Evolutionary conservation across 768 basidiomycete genomes (phyloP), one percentile per base, ranked within the genome.

Genomic region (Leccinum uliginosum): DNA sequence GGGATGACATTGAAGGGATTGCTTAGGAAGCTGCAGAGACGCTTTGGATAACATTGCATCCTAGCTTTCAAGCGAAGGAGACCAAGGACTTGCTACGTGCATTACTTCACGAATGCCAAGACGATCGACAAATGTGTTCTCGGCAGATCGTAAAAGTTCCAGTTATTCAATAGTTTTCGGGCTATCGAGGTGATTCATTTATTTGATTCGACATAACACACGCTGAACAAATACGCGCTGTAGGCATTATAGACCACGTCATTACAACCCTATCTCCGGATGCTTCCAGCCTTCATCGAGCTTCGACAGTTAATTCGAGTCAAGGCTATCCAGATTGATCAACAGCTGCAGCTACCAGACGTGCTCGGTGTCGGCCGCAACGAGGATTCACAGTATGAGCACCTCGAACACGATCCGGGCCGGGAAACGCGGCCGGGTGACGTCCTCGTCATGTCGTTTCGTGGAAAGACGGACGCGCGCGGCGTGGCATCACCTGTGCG

Each of bases 381-480:
- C 50, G n/a, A 48, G n/a, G 26, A 65, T 46, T 62, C 64, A 65
- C 21, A 59, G 17, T 10, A 62, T 2, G 12, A 61, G 21, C 24
- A 24, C 44, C 24, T 61, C 59, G 11, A 62, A 29, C 40, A 63
- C 50, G 51, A 55, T 65, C 1, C 59, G 61, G 10, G 9, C 43
- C 12, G 43, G 21, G 34, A 26, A 32, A 11, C 15, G 4, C 29
- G n/a, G 1, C 26, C 9, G 35, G 17, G 30, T 5, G 6, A 63
- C 38, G 9, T 48, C 53, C 4, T 10, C 17, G 12, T 7, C 52
- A 19, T 49, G 6, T 55, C 53, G n/a, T n/a, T n/a, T 12, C 45
- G 48, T 7, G 52, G 19, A 7, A 60, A 65, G 10, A 66, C 21
- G 9, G 62, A 55, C 21, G 57, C 59, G 7, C 50, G 45, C 23